phyloP scores from a whole-genome alignment of 169 alveolate species.

The Plasmodium adleri region DNA sequence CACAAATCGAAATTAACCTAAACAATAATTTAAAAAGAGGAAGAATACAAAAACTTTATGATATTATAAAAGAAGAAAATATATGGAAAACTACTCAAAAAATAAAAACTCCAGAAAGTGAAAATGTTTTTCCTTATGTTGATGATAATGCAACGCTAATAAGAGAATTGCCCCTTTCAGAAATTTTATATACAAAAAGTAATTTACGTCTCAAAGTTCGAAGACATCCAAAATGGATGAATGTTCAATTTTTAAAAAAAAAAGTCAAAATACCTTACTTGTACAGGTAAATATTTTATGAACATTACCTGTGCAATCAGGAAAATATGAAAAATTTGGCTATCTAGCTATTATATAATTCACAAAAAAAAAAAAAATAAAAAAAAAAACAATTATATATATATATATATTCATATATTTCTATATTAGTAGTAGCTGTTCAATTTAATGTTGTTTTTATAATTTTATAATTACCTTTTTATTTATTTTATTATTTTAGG shows the following conservation, averaged over 20 bases:
- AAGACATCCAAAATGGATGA: constrained; percentile 86
- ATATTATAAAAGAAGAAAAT: constrained; percentile 77
- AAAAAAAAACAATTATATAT: too few relatives aligned
- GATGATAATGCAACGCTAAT: constrained; percentile 84
- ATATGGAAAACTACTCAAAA: constrained; percentile 81
- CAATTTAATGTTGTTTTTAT: neutral
- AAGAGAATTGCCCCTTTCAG: constrained; percentile 78
- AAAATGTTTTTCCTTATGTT: constrained; percentile 85
- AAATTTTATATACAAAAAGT: constrained; percentile 79
- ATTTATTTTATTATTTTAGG: constrained; percentile 17
- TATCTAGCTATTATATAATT: too few relatives aligned
- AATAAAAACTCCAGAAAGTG: constrained; percentile 76
- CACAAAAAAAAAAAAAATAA: too few relatives aligned
- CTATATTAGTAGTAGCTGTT: too few relatives aligned
- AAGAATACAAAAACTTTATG: constrained; percentile 77
- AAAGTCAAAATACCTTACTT: constrained; percentile 66
- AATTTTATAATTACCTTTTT: neutral
- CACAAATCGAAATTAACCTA: constrained; percentile 21
- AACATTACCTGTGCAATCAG: too few relatives aligned
- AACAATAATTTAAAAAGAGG: constrained; percentile 52
- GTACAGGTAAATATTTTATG: constrained; percentile 53
- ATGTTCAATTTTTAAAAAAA: constrained; percentile 64
- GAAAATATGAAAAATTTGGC: too few relatives aligned
- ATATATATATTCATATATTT: too few relatives aligned
- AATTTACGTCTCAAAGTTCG: constrained; percentile 81